phyloP scores from a whole-genome alignment of 306 rosid genomes.

The Inga oerstediana region DNA sequence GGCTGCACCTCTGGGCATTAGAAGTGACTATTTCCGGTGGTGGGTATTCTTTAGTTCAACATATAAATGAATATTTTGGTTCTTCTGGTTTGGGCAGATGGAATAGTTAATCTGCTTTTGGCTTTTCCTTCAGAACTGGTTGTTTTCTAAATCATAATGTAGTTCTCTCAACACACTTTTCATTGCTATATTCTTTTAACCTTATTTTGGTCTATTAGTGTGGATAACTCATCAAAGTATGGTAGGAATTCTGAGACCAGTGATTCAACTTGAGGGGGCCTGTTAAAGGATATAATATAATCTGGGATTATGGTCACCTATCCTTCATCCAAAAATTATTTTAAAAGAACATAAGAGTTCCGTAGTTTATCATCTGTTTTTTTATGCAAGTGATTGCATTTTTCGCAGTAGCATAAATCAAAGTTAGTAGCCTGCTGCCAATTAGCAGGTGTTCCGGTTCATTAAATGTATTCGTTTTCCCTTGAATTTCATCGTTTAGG shows the following conservation, averaged over 20 bases:
- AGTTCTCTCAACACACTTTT: neutral
- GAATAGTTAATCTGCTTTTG: neutral
- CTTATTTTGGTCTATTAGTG: neutral
- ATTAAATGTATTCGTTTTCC: neutral
- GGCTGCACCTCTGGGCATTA: conserved; percentile 91
- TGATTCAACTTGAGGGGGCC: neutral
- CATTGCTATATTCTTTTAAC: neutral
- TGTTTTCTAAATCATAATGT: neutral
- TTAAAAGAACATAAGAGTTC: neutral
- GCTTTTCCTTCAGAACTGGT: neutral
- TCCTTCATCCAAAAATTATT: neutral
- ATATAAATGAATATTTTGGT: neutral
- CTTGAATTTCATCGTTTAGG: neutral
- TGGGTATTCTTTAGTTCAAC: conserved; percentile 44
- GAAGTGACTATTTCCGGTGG: conserved; percentile 99
- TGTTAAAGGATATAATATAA: neutral
- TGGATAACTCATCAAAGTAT: neutral
- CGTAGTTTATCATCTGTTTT: neutral
- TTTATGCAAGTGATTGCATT: neutral
- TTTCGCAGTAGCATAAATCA: neutral
- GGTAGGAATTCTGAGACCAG: neutral
- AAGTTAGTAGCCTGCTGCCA: neutral
- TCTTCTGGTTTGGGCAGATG: conserved; percentile 13
- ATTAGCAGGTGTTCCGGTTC: neutral
- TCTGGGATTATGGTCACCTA: neutral